Evolutionary conservation across 331 rosid species (phyloP), one percentile per base, ranked within the genome.

Genomic region (Quercus phellos): DNA sequence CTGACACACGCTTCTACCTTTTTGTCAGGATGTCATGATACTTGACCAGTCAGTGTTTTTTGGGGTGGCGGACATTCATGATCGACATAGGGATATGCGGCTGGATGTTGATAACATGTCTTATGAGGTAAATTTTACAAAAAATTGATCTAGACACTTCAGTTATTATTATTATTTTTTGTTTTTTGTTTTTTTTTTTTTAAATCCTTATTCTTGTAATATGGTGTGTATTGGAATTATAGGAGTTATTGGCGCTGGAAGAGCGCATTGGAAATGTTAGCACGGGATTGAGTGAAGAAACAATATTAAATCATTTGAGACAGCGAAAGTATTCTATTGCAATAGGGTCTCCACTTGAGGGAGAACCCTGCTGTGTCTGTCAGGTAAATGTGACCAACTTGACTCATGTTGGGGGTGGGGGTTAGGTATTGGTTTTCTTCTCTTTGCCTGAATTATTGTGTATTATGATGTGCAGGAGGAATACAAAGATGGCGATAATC

Each of bases 71-170:
- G 97, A 93, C 84, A 83, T 91, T 50, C 97, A 91, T 21, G 99
- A 95, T 55, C 86, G 92, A 19, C 98, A 95, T 76, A 87, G 99
- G 86, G 99, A 95, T 53, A 95, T 95, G 99, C 88, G 99, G 68
- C 96, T 95, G 1, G 99, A 95, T 80, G 99, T 95, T 3, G 99
- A 95, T 78, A 91, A 91, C 90, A 95, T 95, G 99, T 91, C 98
- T 12, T 95, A 95, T 5, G 99, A 95, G 98, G 99, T 95, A 84
- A 21, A 69, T 9, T 56, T 55, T 43, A 1, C 16, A 18, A 34
- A 42, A 60, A 51, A 29, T 19, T 73, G 51, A 67, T 26, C 61
- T 58, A 64, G 43, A 35, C 60, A 29, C 16, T 30, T 74, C 80
- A 1, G 46, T 38, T 38, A 38, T 38, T 38, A 38, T 38, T 38